Evolutionary conservation across 2,329 filamentous ascomycete genomes (phyloP), one percentile per base, ranked within the genome.

Genomic region (Chaetomium sp.): DNA sequence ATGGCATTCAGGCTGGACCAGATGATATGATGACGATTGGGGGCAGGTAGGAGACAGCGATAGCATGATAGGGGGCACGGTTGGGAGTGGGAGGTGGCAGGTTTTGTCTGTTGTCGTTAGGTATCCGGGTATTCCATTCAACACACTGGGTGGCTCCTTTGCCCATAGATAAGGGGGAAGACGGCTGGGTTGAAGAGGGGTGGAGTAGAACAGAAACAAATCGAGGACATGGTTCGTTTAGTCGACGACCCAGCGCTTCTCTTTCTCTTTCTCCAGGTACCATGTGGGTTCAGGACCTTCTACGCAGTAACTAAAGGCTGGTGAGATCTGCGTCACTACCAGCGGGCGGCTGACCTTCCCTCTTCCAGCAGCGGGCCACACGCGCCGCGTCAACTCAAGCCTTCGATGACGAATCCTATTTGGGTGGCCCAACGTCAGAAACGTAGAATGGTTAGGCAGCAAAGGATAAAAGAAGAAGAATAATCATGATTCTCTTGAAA

Each of bases 371-470:
- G 7, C 25, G 27, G 55, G 51, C 27, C 27, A 56, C 38, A 35
- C 12, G 38, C 10, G 62, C 55, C 55, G 62, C 62, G 62, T 63
- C 62, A 63, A 54, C 56, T 21, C 7, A 54, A 29, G 27, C 25
- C 23, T 55, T 29, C 5, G 55, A 58, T 59, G 62, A 63, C 62
- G 55, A 59, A 35, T 63, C n/a, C 45, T 45, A 16, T 51, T 25
- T 4, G 6, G 7, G 47, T 42, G 47, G 16, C 12, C 38, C 59
- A 61, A 47, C 16, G 50, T 29, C 23, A 8, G 8, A n/a, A 61
- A 47, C 16, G 50, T 29, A 31, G 16, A 13, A n/a, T 59, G n/a
- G 45, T 33, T 42, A 51, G 58, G 57, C 57, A 59, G 29, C 35
- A 51, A 25, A n/a, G n/a, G 25, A 3, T 16, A 51, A 16, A 16